These are phyloP conservation scores for Erodium maritimum DNA, from an alignment of 345 rosid genomes.

Conservation along the genomic window DNA sequence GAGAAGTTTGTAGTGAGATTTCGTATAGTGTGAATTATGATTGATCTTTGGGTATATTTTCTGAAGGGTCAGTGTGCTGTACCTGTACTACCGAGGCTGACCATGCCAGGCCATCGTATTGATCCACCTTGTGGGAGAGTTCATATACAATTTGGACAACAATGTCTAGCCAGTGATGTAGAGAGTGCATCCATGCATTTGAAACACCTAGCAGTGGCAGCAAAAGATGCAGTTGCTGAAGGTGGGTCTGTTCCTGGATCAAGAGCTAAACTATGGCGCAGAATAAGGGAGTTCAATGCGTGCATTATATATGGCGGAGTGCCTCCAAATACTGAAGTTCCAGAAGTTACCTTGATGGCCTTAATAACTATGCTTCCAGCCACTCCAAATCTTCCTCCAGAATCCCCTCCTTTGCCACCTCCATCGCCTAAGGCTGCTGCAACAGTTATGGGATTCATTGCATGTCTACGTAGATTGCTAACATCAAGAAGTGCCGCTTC, in stretches of 20 bases:
- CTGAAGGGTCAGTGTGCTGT: slow-evolving; percentile 75
- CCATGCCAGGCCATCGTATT: slow-evolving; percentile 98
- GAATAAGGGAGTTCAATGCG: slow-evolving; percentile 98
- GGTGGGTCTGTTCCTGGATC: slow-evolving; percentile 95
- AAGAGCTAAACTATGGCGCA: slow-evolving; percentile 94
- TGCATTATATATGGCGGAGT: slow-evolving; percentile 81
- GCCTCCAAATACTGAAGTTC: slow-evolving; percentile 71
- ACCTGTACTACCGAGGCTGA: slow-evolving; percentile 86
- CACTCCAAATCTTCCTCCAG: slow-evolving; percentile 86
- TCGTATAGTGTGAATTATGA: slow-evolving; percentile 5
- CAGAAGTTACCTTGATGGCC: slow-evolving; percentile 97
- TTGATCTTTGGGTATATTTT: slow-evolving; percentile 8
- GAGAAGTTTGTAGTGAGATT: background rate
- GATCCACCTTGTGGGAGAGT: slow-evolving; percentile 98
- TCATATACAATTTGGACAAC: slow-evolving; percentile 40
- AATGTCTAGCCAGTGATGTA: slow-evolving; percentile 43
- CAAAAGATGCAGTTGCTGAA: slow-evolving; percentile 98
- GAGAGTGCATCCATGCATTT: slow-evolving; percentile 74
- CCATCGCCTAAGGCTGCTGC: slow-evolving; percentile 99
- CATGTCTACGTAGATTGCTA: slow-evolving; percentile 88
- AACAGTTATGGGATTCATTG: slow-evolving; percentile 88
- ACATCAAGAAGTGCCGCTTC: slow-evolving; percentile 91
- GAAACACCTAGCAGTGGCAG: slow-evolving; percentile 92
- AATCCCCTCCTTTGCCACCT: slow-evolving; percentile 90
- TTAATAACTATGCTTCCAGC: slow-evolving; percentile 97